Conservation (phyloP, 2,329 filamentous ascomycete genomes). For the Ophiostoma himal-ulmi region DNA sequence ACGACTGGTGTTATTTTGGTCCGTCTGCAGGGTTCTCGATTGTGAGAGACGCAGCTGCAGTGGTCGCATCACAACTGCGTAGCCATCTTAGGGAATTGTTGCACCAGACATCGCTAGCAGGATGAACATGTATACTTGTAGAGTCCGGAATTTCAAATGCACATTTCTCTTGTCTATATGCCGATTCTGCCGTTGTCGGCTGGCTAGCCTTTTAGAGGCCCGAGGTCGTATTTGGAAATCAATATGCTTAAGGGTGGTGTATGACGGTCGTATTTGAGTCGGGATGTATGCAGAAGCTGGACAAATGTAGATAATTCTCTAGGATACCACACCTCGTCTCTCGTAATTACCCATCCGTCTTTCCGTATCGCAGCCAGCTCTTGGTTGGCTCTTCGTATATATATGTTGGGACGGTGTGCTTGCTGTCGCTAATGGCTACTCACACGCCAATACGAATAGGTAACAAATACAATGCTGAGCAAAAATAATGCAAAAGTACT, state of each 20-base stretch:
- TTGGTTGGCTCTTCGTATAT: too few species aligned
- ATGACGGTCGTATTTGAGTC: background rate
- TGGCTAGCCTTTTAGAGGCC: background rate
- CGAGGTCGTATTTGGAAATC: background rate
- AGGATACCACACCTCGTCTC: background rate
- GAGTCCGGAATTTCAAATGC: background rate
- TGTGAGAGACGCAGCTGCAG: background rate
- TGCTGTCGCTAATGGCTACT: too few species aligned
- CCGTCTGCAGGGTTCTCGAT: background rate
- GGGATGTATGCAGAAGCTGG: background rate
- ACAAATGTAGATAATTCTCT: background rate
- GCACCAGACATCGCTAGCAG: background rate
- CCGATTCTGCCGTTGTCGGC: background rate
- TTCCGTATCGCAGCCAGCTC: background rate
- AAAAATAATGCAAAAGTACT: background rate
- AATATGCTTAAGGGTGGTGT: background rate
- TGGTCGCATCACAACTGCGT: background rate
- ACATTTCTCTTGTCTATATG: background rate
- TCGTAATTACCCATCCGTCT: background rate
- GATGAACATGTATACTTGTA: background rate
- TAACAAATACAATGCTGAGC: background rate
- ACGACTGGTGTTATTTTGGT: background rate
- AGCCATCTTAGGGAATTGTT: background rate
- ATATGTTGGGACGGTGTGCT: too few species aligned
- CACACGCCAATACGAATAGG: too few species aligned